Conservation (phyloP, 176 grass and related monocot genomes). For the sorghum (Sorghum bicolor) region DNA sequence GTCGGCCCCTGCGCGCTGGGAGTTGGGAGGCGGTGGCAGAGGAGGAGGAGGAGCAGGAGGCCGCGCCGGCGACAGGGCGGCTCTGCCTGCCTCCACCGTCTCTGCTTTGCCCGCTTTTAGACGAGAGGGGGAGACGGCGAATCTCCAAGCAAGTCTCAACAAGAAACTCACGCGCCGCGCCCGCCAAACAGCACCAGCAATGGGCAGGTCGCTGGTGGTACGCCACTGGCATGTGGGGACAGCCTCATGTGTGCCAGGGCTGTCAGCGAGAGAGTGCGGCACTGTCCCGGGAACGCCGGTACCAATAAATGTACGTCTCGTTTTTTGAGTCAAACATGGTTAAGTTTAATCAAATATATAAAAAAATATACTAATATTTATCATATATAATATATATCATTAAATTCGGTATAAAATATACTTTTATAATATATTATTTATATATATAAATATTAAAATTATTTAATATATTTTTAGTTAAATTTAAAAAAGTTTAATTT, state of each 20-base stretch:
- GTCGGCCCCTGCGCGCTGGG: not conserved
- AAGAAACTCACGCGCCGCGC: not conserved
- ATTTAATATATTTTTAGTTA: no score
- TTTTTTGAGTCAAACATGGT: no score
- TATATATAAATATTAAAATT: no score
- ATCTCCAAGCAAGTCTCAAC: not conserved
- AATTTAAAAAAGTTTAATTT: no score
- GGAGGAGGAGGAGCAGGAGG: not conserved
- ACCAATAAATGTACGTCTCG: no score
- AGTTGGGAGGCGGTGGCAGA: not conserved
- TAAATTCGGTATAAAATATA: no score
- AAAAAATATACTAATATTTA: no score
- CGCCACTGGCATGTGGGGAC: not conserved
- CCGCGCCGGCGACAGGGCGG: not conserved
- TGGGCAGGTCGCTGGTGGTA: not conserved
- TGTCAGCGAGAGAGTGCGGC: not conserved
- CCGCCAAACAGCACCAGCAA: not conserved
- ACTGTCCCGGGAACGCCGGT: not conserved
- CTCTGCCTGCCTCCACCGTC: not conserved
- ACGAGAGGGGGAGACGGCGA: not conserved
- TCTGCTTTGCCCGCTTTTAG: not conserved
- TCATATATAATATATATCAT: no score
- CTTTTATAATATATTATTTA: no score
- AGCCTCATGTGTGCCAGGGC: accelerated
- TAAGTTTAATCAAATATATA: no score